Evolutionary conservation across 1,284 basidiomycete genomes (phyloP).

Genomic region (Tilletiaria anomala): DNA sequence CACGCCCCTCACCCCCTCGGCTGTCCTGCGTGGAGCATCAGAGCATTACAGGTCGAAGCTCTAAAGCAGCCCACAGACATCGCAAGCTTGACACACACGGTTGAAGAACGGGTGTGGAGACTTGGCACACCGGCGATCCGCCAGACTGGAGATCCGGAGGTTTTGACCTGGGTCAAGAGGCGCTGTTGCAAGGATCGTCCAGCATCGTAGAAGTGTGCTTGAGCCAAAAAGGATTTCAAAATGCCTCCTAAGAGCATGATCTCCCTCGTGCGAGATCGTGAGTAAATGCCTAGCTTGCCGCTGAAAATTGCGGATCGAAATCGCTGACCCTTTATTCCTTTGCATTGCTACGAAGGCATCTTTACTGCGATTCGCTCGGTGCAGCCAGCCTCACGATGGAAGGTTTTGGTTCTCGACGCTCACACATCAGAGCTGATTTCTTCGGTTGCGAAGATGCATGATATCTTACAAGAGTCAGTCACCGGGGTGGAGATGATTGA

Average conservation of each 20-base stretch:
- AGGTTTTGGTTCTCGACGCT: constrained; percentile 89
- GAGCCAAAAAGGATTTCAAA: too few species aligned
- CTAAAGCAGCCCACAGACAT: too few species aligned
- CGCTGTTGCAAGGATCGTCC: too few species aligned
- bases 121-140: too few species aligned
- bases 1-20: too few species aligned
- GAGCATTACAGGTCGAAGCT: too few species aligned
- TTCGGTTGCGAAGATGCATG: constrained; percentile 70
- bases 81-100: too few species aligned
- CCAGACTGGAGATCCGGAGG: too few species aligned
- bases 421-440: constrained; percentile 71
- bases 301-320: background rate
- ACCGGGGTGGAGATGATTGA: constrained; percentile 36
- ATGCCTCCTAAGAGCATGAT: constrained; percentile 20
- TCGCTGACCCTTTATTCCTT: background rate
- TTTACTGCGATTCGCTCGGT: constrained; percentile 32
- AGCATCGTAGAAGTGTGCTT: too few species aligned
- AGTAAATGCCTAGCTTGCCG: background rate
- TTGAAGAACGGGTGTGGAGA: too few species aligned
- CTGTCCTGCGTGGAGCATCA: too few species aligned
- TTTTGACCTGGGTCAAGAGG: too few species aligned
- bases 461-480: constrained; percentile 35
- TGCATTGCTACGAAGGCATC: constrained; percentile 16
- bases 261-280: constrained; percentile 14
- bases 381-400: constrained; percentile 52